Base-by-base conservation (phyloP, 2,329 filamentous ascomycete genomes). In the Leptographium lundbergii region DNA sequence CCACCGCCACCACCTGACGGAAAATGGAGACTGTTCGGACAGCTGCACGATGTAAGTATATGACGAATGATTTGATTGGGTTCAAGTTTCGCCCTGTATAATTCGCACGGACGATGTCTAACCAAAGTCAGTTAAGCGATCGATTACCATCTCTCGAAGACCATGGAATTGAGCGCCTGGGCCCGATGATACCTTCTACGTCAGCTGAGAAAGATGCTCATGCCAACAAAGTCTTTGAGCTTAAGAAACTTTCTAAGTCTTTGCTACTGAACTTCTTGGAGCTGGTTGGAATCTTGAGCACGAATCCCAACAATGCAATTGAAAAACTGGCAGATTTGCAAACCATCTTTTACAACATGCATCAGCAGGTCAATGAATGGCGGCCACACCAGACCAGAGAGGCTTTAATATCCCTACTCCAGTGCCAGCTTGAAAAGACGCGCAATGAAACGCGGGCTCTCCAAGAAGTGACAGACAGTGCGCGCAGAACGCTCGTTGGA, bases 341-440 rank as follows among this genome's bases (percentile, higher is more conserved):
- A 66, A 91, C 86, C 19, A 75, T 97, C 32, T 86, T 95, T 63
- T 85, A 92, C 70, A 97, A 97, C 70, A 87, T 95, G 67, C 91
- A 96, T 72, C 89, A 95, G 67, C 80, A 96, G 58, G 84, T 97
- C 64, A 99, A 99, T 71, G 86, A 95, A 71, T 97, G 96, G 73
- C 81, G 92, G 36, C 91, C 91, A 11, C 91, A 96, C 69, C 92
- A 97, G 73, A 91, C 91, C 27, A 77, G 92, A 52, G 91, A 96
- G 74, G 91, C 86, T 32, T 76, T 95, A 60, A 95, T 96, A 36
- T 74, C 86, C 64, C 81, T 92, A 76, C 91, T 96, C 87, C 88
- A 96, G 72, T 86, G 88, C 64, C 87, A 92, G 67, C 74, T 96
- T 34, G 84, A 89, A 65, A 79, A 77, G 65, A 86, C 86, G 59